Evolutionary conservation across 2,329 filamentous ascomycete genomes (phyloP), one percentile per base, ranked within the genome.

Genomic region (Colletotrichum magnum): DNA sequence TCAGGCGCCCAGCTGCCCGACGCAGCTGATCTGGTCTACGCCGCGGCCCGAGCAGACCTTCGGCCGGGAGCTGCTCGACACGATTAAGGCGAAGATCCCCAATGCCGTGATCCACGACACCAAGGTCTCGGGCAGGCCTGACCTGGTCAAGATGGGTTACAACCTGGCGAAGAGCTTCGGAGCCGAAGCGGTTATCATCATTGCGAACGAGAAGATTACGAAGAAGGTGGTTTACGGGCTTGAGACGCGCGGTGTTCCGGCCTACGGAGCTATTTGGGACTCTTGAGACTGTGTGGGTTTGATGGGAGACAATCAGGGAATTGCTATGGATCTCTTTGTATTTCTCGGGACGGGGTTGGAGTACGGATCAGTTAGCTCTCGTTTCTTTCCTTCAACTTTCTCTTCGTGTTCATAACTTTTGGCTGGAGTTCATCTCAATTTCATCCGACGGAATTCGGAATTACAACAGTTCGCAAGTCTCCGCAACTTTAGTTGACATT

Each of bases 251-350:
- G 90, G 91, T 0, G 78, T 94, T 6, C 85, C 89, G 2, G 91
- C 91, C 6, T 94, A 87, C 79, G 92, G 92, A 6, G 90, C 92
- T 6, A 93, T 94, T 73, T 94, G 91, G 82, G 93, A 94, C 69
- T 83, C 81, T 60, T 83, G 52, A 74, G 28, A 12, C 36, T 39
- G 13, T 15, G 13, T 15, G 15, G 6, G 13, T 13, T 43, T 43
- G 41, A 36, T 36, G 32, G 7, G 13, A 43, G 41, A 43, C 13
- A 5, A 16, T 5, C 13, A 13, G 4, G 15, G 13, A 43, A 43
- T 2, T n/a, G 13, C 4, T 43, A 15, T 16, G 4, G 41, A 43
- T 43, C 16, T 43, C 41, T 43, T 43, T n/a, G 15, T 15, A 6
- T 36, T 36, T 36, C 16, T 15, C 15, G 41, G 41, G 2, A 43